Conservation (phyloP, 73 alveolate genomes). For the Stentor coeruleus region DNA sequence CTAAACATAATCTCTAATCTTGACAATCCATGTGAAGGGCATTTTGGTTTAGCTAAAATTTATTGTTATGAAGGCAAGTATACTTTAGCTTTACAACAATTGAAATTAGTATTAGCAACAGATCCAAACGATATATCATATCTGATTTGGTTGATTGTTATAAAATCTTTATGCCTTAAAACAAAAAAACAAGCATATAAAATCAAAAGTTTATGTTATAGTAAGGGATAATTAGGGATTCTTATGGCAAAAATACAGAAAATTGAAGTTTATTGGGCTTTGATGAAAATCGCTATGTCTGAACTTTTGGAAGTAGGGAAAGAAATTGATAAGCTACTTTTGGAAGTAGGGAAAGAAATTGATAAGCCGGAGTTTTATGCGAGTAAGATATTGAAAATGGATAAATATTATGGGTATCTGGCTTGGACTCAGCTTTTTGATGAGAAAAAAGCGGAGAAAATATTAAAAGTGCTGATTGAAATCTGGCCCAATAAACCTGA, state of each 20-base stretch:
- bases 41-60: slow-evolving; percentile 1
- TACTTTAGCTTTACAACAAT: slow-evolving; percentile 1
- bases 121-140: not conserved
- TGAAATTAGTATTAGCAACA: not conserved
- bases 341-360: not conserved
- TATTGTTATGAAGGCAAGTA: not conserved
- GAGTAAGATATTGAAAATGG: slow-evolving; percentile 28
- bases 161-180: not conserved
- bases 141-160: not conserved
- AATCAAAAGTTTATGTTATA: not conserved
- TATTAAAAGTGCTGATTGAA: slow-evolving; percentile 38
- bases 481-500: slow-evolving; percentile 41
- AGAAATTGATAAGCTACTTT: not conserved
- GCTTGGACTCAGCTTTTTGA: slow-evolving; percentile 56
- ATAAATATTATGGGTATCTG: slow-evolving; percentile 47
- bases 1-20: not conserved
- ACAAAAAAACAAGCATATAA: not conserved
- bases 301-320: slow-evolving; percentile 8
- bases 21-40: not conserved
- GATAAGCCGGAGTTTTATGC: slow-evolving; percentile 44
- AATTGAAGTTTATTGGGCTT: slow-evolving; percentile 2
- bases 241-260: not conserved
- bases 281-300: not conserved
- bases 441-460: slow-evolving; percentile 25
- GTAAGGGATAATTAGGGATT: not conserved